Evolutionary conservation across 192 early-diverging fungal species (phyloP), one percentile per base, ranked within the genome.

Genomic region (Gigaspora rosea): DNA sequence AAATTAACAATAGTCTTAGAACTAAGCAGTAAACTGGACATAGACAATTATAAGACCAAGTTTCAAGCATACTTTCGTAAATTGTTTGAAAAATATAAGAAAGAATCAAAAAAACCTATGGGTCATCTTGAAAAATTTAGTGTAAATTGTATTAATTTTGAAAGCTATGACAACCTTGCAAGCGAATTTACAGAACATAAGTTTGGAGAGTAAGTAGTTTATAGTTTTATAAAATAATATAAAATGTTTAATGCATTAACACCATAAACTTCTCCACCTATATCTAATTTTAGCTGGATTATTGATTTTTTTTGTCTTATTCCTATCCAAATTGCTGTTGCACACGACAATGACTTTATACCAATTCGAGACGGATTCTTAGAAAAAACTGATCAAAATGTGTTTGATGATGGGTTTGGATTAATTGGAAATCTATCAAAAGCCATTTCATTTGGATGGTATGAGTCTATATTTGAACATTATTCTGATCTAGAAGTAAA

Each of bases 401-500:
- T 32, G 7, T 52, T 72, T 27, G 71, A 72, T 57, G 54, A 58
- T n/a, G 68, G 68, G 22, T 51, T 32, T 32, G 68, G 68, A 13
- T 54, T 71, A 32, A 61, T 74, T 46, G 72, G 59, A 16, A 62
- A 46, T 22, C 18, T 62, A 16, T 59, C 32, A 1, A 75, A 75
- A 33, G 47, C 73, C 3, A 75, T 75, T 51, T 75, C 73, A 48
- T 75, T 75, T 65, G 73, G 62, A n/a, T 75, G 73, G 73, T 75
- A 75, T 51, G 73, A 75, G 22, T 46, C 73, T 16, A 73, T 78
- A 18, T 78, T 78, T 15, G 64, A 71, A 36, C 22, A 65, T 71
- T 73, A 73, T 63, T 48, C 61, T 20, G 32, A 73, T 52, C 8
- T 65, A 49, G 59, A 71, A 27, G 69, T 78, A 16, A 78, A 78